Base-by-base conservation (phyloP, 176 grass and related monocot species). In the Triticum monococcum region DNA sequence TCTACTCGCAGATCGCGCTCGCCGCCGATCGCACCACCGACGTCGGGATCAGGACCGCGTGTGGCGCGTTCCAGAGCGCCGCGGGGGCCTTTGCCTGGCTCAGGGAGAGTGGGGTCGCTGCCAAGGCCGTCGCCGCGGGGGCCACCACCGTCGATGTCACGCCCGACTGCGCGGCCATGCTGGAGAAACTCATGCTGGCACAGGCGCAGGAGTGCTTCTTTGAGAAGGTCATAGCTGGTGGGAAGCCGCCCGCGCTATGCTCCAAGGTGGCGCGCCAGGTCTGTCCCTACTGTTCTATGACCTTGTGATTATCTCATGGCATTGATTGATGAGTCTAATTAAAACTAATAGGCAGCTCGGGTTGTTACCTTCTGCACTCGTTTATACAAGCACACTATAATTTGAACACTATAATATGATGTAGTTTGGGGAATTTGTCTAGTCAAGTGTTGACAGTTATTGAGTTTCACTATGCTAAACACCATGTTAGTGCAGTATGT, bases 141-240 rank as follows among this genome's bases (percentile, higher is more conserved):
- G 81, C 86, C 24, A 91, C 92, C 83, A 99, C 97, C 24, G 85
- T 93, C 4, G 97, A 99, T 41, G 78, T 99, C 30, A 90, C 94
- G 18, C 90, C 94, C 9, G 97, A 99, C 85, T 97, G 90, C 66
- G 87, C 94, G 8, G 92, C 43, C 33, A 99, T 99, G 94, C 92
- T 97, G 37, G 97, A 99, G 86, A 96, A 91, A 81, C 89, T 99
- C 17, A 94, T 99, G 97, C 97, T 99, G 50, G 97, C 97, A 37
- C 97, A 99, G 80, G 94, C 97, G 20, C 94, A 99, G 80, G 97
- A 99, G 84, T 99, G 97, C 89, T 97, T 99, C 90, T 99, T 95
- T 68, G 97, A 99, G 90, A 99, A 95, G 92, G 97, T 94, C 17
- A 91, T 99, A 65, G 90, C 80, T n/a, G 97, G 93, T 14, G 94